Percentiles rank a stretch among this genome's conserved stretches.
Evolutionary conservation across 352 stramenopile genomes (phyloP).

Genomic region (Pythium utonaiense): DNA sequence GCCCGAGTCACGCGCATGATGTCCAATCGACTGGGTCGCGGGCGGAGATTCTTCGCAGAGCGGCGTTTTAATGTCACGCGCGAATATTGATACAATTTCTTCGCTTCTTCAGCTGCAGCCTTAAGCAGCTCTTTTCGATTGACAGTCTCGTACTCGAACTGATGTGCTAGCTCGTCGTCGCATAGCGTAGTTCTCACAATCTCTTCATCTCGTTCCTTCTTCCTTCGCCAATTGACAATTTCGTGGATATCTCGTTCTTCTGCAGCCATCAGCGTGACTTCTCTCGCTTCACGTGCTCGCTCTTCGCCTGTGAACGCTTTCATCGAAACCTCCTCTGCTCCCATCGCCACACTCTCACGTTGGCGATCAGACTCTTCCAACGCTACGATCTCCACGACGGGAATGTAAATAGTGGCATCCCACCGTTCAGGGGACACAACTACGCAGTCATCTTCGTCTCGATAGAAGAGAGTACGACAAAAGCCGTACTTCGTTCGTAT

Average conservation of each 20-base stretch:
- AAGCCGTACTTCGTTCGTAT: constrained; percentile 49
- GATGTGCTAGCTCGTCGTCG: constrained; percentile 35
- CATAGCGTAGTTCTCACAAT: constrained; percentile 29
- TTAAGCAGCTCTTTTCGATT: constrained; percentile 20
- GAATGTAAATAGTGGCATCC: constrained; percentile 52
- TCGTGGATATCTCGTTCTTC: constrained; percentile 40
- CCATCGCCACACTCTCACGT: constrained; percentile 45
- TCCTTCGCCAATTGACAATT: constrained; percentile 37
- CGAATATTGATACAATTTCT: constrained; percentile 25
- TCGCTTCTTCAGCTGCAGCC: constrained; percentile 33
- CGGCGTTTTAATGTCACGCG: constrained; percentile 33
- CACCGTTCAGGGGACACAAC: constrained; percentile 42
- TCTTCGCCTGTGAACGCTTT: constrained; percentile 28
- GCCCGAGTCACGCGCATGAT: constrained; percentile 45
- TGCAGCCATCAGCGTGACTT: constrained; percentile 32
- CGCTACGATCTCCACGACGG: constrained; percentile 36
- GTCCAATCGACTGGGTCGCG: constrained; percentile 36
- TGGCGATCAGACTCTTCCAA: constrained; percentile 45
- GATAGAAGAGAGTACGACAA: constrained; percentile 42
- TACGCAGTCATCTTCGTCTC: constrained; percentile 47
- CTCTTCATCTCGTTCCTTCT: constrained; percentile 39
- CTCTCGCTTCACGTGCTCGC: constrained; percentile 14
- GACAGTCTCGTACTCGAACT: constrained; percentile 51
- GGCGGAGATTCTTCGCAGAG: background rate
- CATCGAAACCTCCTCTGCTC: constrained; percentile 30